Conservation (phyloP, 345 rosid species). For the Cardamine occulta region DNA sequence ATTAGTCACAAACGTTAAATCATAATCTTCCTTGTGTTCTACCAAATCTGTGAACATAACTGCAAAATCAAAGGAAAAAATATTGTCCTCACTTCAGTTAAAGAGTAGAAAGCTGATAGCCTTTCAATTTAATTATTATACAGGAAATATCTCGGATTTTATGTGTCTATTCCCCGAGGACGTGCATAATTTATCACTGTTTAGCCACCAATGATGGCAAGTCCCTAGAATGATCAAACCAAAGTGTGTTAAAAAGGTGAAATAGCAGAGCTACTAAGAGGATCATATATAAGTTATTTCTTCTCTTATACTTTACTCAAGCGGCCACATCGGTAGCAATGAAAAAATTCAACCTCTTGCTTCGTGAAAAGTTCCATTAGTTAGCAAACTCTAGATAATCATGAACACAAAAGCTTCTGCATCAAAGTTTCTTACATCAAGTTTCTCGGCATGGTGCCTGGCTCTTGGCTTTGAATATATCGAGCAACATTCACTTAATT, state of each 20-base stretch:
- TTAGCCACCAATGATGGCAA: conserved; percentile 94
- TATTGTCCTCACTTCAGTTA: conserved; percentile 1
- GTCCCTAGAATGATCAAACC: conserved; percentile 59
- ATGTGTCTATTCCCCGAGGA: conserved; percentile 95
- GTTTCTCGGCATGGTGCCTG: too few species aligned
- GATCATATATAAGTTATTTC: not conserved
- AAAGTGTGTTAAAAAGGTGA: conserved; percentile 27
- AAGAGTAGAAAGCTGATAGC: conserved; percentile 4
- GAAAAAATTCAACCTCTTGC: conserved; percentile 84
- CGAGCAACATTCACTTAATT: too few species aligned
- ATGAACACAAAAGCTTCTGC: too few species aligned
- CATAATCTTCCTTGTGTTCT: conserved; percentile 96
- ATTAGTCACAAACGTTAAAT: conserved; percentile 91
- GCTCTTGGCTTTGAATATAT: too few species aligned
- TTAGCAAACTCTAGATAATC: too few species aligned
- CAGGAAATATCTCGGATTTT: not conserved
- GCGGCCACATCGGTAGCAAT: conserved; percentile 98
- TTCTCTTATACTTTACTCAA: conserved; percentile 61
- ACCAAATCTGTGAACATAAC: conserved; percentile 96
- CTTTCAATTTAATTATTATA: not conserved
- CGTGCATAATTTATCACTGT: conserved; percentile 95
- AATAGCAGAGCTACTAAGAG: conserved; percentile 19
- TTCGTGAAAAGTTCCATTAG: conserved; percentile 79
- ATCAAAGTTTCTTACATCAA: too few species aligned
- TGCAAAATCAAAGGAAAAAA: conserved; percentile 41